Conservation (phyloP, 768 basidiomycete genomes). For the Suillus brevipes region DNA sequence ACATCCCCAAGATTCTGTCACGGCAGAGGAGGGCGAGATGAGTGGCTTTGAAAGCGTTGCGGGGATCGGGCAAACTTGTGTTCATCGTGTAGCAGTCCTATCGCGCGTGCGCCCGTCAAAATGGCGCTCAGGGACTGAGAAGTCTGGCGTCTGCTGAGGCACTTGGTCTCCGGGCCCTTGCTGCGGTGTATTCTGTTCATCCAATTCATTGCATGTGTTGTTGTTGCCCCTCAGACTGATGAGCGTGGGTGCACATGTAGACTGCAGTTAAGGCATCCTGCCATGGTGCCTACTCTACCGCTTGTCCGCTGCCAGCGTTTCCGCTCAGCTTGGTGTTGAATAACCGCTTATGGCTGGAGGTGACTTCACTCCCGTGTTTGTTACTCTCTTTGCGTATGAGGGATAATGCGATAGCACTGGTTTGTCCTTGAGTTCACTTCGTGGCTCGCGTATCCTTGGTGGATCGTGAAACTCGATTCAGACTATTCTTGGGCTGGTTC, state of each 20-base stretch:
- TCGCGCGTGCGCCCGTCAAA: slow-evolving; percentile 5
- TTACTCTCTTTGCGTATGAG: slow-evolving; percentile 20
- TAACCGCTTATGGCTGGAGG: neutral
- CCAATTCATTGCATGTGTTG: neutral
- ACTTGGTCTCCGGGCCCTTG: neutral
- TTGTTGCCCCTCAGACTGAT: neutral
- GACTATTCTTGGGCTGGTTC: slow-evolving; percentile 25
- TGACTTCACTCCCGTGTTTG: neutral
- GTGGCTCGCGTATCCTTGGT: slow-evolving; percentile 19
- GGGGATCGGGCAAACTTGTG: slow-evolving; percentile 45
- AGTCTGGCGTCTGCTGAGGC: neutral
- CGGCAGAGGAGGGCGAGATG: slow-evolving; percentile 34
- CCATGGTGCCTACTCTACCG: neutral
- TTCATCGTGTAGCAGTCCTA: slow-evolving; percentile 7
- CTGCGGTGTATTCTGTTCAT: neutral
- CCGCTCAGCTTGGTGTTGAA: too few species aligned
- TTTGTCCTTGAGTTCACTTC: slow-evolving; percentile 32
- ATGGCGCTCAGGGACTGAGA: neutral
- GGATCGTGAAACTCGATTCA: slow-evolving; percentile 34
- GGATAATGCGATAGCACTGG: slow-evolving; percentile 6
- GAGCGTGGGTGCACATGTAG: neutral
- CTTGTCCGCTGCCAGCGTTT: neutral
- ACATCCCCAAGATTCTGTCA: slow-evolving; percentile 44
- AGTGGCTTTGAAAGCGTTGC: slow-evolving; percentile 54
- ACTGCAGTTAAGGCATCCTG: neutral